Evolutionary conservation across 1,284 basidiomycete species (phyloP).

Genomic region (Trichosporon sp.): DNA sequence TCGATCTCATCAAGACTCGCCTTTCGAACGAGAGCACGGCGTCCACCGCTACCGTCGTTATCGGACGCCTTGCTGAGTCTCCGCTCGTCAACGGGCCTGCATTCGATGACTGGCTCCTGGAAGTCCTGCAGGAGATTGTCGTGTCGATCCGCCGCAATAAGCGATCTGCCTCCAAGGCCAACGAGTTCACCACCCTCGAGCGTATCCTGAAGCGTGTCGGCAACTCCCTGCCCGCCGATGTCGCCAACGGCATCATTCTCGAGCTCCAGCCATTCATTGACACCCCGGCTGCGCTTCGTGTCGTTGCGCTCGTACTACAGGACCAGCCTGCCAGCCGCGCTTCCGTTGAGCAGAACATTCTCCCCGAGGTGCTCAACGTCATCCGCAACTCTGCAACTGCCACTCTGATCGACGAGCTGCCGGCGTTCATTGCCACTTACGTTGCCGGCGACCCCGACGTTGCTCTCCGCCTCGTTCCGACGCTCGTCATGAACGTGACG

Average conservation of each 20-base stretch:
- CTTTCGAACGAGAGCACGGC: conserved; percentile 59
- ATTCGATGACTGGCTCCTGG: conserved; percentile 70
- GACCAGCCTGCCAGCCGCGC: conserved; percentile 65
- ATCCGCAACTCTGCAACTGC: conserved; percentile 70
- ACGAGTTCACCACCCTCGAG: conserved; percentile 69
- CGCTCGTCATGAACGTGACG: conserved; percentile 52
- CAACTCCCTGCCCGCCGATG: conserved; percentile 57
- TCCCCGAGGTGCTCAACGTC: conserved; percentile 63
- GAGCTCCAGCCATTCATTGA: conserved; percentile 73
- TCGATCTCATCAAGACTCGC: conserved; percentile 67
- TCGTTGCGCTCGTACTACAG: conserved; percentile 65
- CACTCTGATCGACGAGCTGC: conserved; percentile 68
- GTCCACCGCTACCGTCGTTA: conserved; percentile 49
- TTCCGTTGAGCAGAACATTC: conserved; percentile 63
- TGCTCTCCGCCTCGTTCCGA: conserved; percentile 68
- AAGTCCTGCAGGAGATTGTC: conserved; percentile 70
- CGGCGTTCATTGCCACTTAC: conserved; percentile 71
- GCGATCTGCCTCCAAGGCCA: conserved; percentile 67
- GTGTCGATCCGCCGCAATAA: conserved; percentile 73
- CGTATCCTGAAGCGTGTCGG: conserved; percentile 52
- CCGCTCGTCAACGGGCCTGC: conserved; percentile 41
- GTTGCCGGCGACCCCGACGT: conserved; percentile 78
- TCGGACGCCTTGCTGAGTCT: conserved; percentile 50
- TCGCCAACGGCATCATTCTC: conserved; percentile 60
- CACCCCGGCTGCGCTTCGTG: conserved; percentile 66